Evolutionary conservation across 2,329 filamentous ascomycete species (phyloP).

Genomic region (Pestalotiopsis sp.): DNA sequence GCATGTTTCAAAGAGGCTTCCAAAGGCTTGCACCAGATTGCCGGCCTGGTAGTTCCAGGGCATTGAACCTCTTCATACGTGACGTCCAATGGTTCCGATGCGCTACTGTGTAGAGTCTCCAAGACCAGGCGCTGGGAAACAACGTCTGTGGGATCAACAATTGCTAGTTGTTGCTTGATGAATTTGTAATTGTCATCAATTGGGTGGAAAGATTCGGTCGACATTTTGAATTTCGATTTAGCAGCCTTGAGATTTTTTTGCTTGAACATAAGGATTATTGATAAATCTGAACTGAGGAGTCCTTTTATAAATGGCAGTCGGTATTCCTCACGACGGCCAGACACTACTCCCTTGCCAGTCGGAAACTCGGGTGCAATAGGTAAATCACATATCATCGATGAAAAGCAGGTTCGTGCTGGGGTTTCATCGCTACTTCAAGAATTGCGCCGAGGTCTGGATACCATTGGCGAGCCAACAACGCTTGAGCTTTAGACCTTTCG

Average conservation of each 20-base stretch:
- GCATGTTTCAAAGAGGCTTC: background rate
- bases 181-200: background rate
- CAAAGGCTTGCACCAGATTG: background rate
- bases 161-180: background rate
- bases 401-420: background rate
- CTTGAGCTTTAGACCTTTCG: background rate
- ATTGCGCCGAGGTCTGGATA: background rate
- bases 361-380: background rate
- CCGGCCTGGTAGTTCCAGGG: background rate
- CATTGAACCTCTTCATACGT: background rate
- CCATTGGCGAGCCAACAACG: background rate
- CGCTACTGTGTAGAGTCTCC: background rate
- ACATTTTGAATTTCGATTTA: background rate
- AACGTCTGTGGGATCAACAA: background rate
- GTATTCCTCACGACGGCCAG: background rate
- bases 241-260: background rate
- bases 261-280: background rate
- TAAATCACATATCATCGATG: background rate
- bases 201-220: background rate
- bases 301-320: background rate
- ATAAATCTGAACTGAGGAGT: background rate
- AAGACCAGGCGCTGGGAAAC: background rate
- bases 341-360: background rate
- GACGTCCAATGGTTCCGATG: background rate
- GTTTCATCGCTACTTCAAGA: background rate